Evolutionary conservation across 2,329 filamentous ascomycete genomes (phyloP).

Genomic region (Neurospora sp.): DNA sequence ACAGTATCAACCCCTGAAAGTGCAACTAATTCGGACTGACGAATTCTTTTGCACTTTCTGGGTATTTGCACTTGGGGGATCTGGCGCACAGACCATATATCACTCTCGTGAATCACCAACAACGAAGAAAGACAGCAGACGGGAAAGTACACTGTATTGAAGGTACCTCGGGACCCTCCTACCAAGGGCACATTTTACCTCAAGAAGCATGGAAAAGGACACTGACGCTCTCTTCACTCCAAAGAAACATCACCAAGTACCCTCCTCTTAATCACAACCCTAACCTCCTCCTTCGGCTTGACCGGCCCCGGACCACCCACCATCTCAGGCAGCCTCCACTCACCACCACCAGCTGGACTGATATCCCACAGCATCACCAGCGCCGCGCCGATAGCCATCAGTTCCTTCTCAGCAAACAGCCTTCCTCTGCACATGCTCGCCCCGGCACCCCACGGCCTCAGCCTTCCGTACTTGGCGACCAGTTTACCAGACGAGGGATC

Average conservation of each 20-base stretch:
- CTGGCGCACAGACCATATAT: too few relatives aligned
- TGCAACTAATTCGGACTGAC: too few relatives aligned
- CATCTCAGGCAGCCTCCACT: constrained; percentile 10
- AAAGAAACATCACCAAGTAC: background rate
- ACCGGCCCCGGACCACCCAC: constrained; percentile 14
- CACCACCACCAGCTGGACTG: constrained; percentile 1
- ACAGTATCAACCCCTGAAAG: too few relatives aligned
- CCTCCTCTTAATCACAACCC: constrained; percentile 8
- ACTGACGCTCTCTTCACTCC: background rate
- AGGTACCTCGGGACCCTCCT: too few relatives aligned
- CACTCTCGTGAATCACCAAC: too few relatives aligned
- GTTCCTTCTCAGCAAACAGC: constrained; percentile 13
- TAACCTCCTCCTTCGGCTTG: constrained; percentile 11
- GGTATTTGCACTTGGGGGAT: too few relatives aligned
- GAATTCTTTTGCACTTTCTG: too few relatives aligned
- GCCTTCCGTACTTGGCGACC: constrained; percentile 7
- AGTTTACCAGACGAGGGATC: constrained; percentile 4
- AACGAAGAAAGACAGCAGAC: too few relatives aligned
- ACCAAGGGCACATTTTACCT: too few relatives aligned
- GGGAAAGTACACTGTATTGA: too few relatives aligned
- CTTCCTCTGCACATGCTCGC: constrained; percentile 11
- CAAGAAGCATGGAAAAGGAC: too few relatives aligned
- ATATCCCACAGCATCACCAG: constrained; percentile 13
- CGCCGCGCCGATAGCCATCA: constrained; percentile 7
- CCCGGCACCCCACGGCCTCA: constrained; percentile 11